These are phyloP conservation scores for Phaeosphaeriaceae sp. DNA, from an alignment of 2,329 filamentous ascomycete species.

Conservation along the genomic window DNA sequence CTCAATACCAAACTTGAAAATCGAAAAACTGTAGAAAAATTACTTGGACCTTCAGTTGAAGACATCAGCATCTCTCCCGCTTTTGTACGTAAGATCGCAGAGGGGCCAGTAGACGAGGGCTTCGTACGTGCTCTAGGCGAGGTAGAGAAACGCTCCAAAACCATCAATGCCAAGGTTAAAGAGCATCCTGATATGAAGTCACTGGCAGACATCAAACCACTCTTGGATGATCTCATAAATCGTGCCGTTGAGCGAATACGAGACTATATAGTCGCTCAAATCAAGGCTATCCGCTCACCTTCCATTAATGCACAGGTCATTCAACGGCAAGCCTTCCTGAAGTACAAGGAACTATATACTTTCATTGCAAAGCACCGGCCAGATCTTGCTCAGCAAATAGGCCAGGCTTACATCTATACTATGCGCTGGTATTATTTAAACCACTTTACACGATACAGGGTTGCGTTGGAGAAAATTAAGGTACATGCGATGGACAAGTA, in stretches of 20 bases:
- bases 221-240: conserved; percentile 81
- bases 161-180: conserved; percentile 71
- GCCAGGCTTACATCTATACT: conserved; percentile 93
- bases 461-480: conserved; percentile 82
- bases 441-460: conserved; percentile 87
- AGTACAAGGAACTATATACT: conserved; percentile 84
- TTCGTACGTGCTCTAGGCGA: conserved; percentile 87
- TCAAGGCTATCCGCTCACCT: conserved; percentile 90
- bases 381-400: conserved; percentile 86
- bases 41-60: conserved; percentile 86
- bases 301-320: conserved; percentile 98
- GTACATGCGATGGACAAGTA: conserved; percentile 82
- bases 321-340: conserved; percentile 88
- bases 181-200: conserved; percentile 71
- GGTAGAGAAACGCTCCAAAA: conserved; percentile 76
- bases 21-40: conserved; percentile 84
- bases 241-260: conserved; percentile 94
- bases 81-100: conserved; percentile 82
- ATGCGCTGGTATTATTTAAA: conserved; percentile 98
- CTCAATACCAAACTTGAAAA: conserved; percentile 88
- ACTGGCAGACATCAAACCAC: conserved; percentile 79
- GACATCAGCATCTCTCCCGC: conserved; percentile 87
- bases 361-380: conserved; percentile 85
- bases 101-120: conserved; percentile 85
- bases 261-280: conserved; percentile 91